A percentile compares a stretch with the other conserved stretches of the same genome.
Conservation (phyloP, 2,329 filamentous ascomycete genomes). For the Westerdykella aurantiaca region DNA sequence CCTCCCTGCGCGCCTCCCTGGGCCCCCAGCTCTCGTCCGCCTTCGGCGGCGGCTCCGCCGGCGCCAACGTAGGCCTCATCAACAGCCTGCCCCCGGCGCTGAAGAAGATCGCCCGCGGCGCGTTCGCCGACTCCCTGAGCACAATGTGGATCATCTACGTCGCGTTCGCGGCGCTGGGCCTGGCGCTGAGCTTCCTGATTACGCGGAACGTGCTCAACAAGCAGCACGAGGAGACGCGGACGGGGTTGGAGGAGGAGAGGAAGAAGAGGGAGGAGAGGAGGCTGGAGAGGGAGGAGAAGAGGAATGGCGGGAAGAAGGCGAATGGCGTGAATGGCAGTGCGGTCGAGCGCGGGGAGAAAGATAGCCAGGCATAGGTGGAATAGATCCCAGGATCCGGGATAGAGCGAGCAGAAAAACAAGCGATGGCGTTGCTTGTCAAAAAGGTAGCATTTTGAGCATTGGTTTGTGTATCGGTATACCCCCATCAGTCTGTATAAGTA, state of each 20-base stretch:
- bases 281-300: constrained; percentile 26
- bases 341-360: too few relatives aligned
- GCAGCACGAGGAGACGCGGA: constrained; percentile 46
- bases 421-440: too few relatives aligned
- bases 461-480: too few relatives aligned
- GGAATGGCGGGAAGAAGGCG: constrained; percentile 11
- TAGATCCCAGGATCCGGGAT: too few relatives aligned
- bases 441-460: too few relatives aligned
- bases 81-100: constrained; percentile 46
- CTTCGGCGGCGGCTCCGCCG: constrained; percentile 56
- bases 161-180: constrained; percentile 36
- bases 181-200: constrained; percentile 39
- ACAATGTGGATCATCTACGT: constrained; percentile 49
- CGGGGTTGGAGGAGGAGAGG: constrained; percentile 42
- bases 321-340: constrained; percentile 15
- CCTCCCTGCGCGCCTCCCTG: constrained; percentile 46
- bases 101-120: constrained; percentile 37
- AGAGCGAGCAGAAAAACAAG: too few relatives aligned
- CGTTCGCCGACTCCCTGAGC: constrained; percentile 41
- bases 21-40: constrained; percentile 46
- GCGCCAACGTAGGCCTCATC: constrained; percentile 56
- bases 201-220: constrained; percentile 38
- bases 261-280: constrained; percentile 35
- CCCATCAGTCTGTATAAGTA: too few relatives aligned
- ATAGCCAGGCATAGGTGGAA: too few relatives aligned